phyloP scores from a whole-genome alignment of 2,329 filamentous ascomycete species.

The Dactylellina sp. region DNA sequence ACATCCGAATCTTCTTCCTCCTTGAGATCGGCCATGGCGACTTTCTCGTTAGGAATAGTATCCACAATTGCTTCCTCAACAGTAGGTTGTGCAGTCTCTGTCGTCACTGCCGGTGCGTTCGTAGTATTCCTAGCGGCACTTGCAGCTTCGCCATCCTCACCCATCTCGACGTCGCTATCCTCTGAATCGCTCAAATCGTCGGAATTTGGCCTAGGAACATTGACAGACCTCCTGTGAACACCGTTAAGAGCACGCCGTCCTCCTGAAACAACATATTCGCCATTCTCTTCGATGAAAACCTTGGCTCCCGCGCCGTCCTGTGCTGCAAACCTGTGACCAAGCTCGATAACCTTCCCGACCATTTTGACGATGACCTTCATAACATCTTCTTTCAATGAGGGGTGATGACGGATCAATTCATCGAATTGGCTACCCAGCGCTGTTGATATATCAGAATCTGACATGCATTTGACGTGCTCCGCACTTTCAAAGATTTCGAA shows the following conservation, averaged over 20 bases:
- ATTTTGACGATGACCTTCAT: slow-evolving; percentile 88
- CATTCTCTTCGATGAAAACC: slow-evolving; percentile 74
- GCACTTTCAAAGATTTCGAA: slow-evolving; percentile 97
- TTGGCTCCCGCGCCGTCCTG: slow-evolving; percentile 81
- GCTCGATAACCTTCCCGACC: slow-evolving; percentile 81
- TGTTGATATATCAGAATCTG: slow-evolving; percentile 77
- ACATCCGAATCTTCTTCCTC: slow-evolving; percentile 67
- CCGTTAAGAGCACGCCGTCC: slow-evolving; percentile 65
- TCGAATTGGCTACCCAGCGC: slow-evolving; percentile 88
- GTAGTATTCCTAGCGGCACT: slow-evolving; percentile 47
- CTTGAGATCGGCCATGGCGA: slow-evolving; percentile 65
- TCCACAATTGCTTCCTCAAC: slow-evolving; percentile 53
- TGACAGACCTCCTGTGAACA: slow-evolving; percentile 62
- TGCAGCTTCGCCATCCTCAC: slow-evolving; percentile 66
- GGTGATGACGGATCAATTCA: slow-evolving; percentile 93
- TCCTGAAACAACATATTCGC: slow-evolving; percentile 72
- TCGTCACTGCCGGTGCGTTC: slow-evolving; percentile 58
- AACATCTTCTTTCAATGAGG: slow-evolving; percentile 81
- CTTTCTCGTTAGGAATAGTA: slow-evolving; percentile 59
- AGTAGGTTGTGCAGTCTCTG: slow-evolving; percentile 55
- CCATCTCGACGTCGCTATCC: slow-evolving; percentile 73
- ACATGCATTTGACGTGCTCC: slow-evolving; percentile 84
- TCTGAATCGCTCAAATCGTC: slow-evolving; percentile 57
- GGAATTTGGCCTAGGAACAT: slow-evolving; percentile 33
- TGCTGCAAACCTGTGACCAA: slow-evolving; percentile 78